Evolutionary conservation across 2,329 filamentous ascomycete species (phyloP), one percentile per base, ranked within the genome.

Genomic region (Verticillium zaregamsianum): DNA sequence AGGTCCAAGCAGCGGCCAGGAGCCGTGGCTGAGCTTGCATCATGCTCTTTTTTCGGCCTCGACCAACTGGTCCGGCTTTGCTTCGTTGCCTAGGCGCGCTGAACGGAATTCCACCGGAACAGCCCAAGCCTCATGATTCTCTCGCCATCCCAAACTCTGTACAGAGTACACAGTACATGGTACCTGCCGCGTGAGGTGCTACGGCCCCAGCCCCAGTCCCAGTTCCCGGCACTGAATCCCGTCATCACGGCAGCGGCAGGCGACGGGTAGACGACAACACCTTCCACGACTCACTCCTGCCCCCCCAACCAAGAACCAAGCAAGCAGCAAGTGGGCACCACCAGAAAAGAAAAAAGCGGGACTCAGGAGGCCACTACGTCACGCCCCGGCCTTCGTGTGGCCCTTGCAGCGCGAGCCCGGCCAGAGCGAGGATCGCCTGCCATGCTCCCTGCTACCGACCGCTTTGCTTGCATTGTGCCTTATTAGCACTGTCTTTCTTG

Each of bases 281-380:
- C n/a, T 25, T 6, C 45, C n/a, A 35, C 8, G n/a, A 49, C 45
- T 5, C 45, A 45, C n/a, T n/a, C 39, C 39, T 45, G 20, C 40
- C 55, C 31, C 17, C 31, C 14, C 31, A 20, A 35, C 55, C 55
- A 57, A 28, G 20, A 17, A 12, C 14, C 31, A 20, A 35, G 32
- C 55, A 57, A 28, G 20, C 31, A 12, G 55, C 55, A 35, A 15
- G 11, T 55, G 20, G 49, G 20, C 32, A 57, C 33, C 32, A 37
- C n/a, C 33, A 57, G n/a, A 56, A 32, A 35, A 35, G 57, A 57
- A n/a, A 57, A 64, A 61, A 63, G 62, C 15, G 37, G 64, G 62
- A 57, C 3, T 59, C n/a, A 17, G 17, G 33, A 32, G 62, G 57
- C 64, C 64, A 61, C 62, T 62, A 65, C 64, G 64, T 65, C 64